Conservation (phyloP, 345 rosid genomes). For the Excoecaria cochinchinensis region DNA sequence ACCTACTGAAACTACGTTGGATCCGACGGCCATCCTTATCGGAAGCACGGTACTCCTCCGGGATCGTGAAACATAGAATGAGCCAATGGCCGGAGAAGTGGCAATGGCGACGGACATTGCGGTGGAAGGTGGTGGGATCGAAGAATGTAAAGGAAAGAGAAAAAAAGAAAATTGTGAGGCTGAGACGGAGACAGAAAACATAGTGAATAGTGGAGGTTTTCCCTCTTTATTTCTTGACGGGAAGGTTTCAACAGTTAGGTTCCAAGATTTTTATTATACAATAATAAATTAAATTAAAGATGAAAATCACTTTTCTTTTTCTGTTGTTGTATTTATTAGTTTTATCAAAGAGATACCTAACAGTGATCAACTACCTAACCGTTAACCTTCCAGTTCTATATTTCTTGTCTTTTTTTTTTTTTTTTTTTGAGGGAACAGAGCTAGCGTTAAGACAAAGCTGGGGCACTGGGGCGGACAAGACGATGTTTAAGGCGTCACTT, state of each 20-base stretch:
- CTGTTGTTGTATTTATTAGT: background rate
- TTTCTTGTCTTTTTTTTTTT: background rate
- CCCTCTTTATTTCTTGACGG: constrained; percentile 17
- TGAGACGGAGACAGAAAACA: constrained; percentile 23
- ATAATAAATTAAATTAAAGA: background rate
- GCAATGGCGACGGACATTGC: constrained; percentile 45
- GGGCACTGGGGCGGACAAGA: constrained; percentile 30
- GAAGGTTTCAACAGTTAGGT: constrained; percentile 25
- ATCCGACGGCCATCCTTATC: constrained; percentile 48
- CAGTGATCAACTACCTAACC: constrained; percentile 20
- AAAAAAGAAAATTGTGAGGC: constrained; percentile 22
- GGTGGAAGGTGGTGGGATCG: constrained; percentile 29
- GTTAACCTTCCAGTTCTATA: constrained; percentile 17
- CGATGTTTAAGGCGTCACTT: constrained; percentile 39
- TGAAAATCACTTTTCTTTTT: background rate
- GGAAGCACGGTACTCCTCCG: constrained; percentile 15
- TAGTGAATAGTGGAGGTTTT: background rate
- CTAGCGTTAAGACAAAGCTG: background rate
- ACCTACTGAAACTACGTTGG: constrained; percentile 38
- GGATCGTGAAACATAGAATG: constrained; percentile 41
- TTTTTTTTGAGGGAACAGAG: background rate
- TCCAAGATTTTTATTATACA: background rate
- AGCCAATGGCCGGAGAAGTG: constrained; percentile 42
- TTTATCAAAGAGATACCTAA: background rate
- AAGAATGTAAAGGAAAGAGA: constrained; percentile 13